These are phyloP conservation scores for Lentinula sp. DNA, from an alignment of 768 basidiomycete species.

Conservation along the genomic window DNA sequence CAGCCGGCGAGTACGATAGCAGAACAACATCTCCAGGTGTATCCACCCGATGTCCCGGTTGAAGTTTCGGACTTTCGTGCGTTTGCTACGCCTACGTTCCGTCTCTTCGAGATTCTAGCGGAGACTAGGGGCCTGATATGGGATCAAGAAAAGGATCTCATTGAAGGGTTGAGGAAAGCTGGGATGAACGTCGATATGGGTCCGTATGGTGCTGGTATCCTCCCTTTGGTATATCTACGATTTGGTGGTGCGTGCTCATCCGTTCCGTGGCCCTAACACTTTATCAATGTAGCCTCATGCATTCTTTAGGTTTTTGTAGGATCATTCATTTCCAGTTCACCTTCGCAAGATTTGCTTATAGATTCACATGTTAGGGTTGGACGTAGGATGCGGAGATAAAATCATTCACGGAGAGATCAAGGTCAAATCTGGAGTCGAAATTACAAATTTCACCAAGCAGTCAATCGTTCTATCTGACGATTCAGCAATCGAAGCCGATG, in stretches of 20 bases:
- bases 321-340: no score
- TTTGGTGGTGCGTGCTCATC: no score
- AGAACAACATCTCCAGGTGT: background rate
- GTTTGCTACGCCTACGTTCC: background rate
- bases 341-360: no score
- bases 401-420: conserved; percentile 51
- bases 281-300: background rate
- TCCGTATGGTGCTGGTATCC: background rate
- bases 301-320: no score
- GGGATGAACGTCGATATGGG: conserved; percentile 1
- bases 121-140: background rate
- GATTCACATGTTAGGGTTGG: conserved; percentile 9
- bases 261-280: no score
- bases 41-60: background rate
- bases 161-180: background rate
- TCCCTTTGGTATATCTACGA: background rate
- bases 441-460: conserved; percentile 26
- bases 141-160: background rate
- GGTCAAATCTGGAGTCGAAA: conserved; percentile 47
- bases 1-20: background rate
- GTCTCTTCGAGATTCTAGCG: background rate
- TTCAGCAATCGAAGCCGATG: conserved; percentile 30
- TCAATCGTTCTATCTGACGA: conserved; percentile 33
- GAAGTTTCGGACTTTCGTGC: background rate
- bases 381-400: conserved; percentile 44